Evolutionary conservation across 2,329 filamentous ascomycete species (phyloP), one percentile per base, ranked within the genome.

Genomic region (Alternaria burnsii): DNA sequence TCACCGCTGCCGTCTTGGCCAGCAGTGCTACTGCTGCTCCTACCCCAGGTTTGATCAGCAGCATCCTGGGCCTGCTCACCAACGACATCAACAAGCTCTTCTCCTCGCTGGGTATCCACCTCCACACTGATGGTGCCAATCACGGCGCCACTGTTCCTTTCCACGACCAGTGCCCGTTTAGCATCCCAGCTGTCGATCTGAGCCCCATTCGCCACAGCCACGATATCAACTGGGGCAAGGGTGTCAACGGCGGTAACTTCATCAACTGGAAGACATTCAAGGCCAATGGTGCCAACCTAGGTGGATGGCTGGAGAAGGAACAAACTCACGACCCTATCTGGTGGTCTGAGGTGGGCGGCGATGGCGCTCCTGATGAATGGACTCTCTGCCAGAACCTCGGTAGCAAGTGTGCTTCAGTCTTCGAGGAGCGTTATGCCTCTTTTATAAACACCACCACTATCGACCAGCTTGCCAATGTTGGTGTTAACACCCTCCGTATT

Each of bases 241-340:
- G 40, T 24, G 40, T 42, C 40, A 42, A 22, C 22, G 40, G 40
- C n/a, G 18, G 40, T 9, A 42, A 42, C 40, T 42, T 42, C n/a
- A 42, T 70, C 18, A 55, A 70, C 42, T 68, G 66, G 65, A 67
- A 55, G 24, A 59, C 58, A 2, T 68, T 65, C 48, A 61, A 70
- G 18, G 67, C 63, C 26, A 65, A 59, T 5, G 65, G 67, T 16
- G 61, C 63, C 41, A 76, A 76, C 28, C 70, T 78, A 9, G 75
- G 75, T 22, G 71, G 72, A 38, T 79, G 76, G 77, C 58, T 79
- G 6, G 69, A 64, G 14, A 68, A 76, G 56, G 76, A 79, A 55
- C 52, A 59, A 5, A 55, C 38, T 12, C 66, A 71, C 20, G 74
- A 77, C 46, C 66, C 73, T 2, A 58, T 56, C 11, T 36, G 34